These are phyloP conservation scores for Coprinopsis cinerea DNA, from an alignment of 768 basidiomycete species.

Conservation along the genomic window DNA sequence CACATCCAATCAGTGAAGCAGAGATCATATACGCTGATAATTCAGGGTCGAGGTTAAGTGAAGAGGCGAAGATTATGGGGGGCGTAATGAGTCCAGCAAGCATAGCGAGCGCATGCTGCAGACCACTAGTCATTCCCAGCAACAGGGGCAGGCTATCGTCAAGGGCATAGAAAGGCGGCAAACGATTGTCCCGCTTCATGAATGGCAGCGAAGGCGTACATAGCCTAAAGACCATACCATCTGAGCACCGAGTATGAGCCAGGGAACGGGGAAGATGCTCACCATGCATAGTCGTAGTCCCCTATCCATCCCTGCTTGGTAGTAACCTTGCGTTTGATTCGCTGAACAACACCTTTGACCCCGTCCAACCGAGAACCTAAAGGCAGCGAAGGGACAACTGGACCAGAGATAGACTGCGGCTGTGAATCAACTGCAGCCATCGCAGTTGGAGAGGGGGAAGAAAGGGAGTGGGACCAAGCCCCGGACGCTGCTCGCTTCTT, in stretches of 20 bases:
- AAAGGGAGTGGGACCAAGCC: not conserved
- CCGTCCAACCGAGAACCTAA: constrained; percentile 9
- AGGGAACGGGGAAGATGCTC: constrained; percentile 3
- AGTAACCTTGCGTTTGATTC: constrained; percentile 28
- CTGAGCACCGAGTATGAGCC: not conserved
- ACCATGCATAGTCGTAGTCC: constrained; percentile 72
- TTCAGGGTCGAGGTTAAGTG: constrained; percentile 50
- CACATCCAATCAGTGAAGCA: constrained; percentile 73
- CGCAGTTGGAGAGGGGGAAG: not conserved
- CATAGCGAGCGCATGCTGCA: constrained; percentile 79
- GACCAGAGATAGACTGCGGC: constrained; percentile 1
- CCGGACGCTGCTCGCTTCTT: too few species aligned
- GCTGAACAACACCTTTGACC: constrained; percentile 14
- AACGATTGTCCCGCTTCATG: constrained; percentile 26
- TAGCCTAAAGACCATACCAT: constrained; percentile 32
- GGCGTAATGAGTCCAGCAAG: constrained; percentile 78
- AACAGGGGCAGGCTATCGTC: constrained; percentile 67
- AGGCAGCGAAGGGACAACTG: constrained; percentile 1
- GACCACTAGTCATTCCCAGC: constrained; percentile 66
- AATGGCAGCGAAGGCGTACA: constrained; percentile 68
- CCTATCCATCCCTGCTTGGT: constrained; percentile 73
- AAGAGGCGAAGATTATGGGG: constrained; percentile 71
- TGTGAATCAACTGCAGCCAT: constrained; percentile 8
- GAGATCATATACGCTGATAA: constrained; percentile 77
- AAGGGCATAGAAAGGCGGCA: constrained; percentile 72